These are phyloP conservation scores for Carex pumila DNA, from an alignment of 176 grass and related monocot genomes.

Conservation along the genomic window DNA sequence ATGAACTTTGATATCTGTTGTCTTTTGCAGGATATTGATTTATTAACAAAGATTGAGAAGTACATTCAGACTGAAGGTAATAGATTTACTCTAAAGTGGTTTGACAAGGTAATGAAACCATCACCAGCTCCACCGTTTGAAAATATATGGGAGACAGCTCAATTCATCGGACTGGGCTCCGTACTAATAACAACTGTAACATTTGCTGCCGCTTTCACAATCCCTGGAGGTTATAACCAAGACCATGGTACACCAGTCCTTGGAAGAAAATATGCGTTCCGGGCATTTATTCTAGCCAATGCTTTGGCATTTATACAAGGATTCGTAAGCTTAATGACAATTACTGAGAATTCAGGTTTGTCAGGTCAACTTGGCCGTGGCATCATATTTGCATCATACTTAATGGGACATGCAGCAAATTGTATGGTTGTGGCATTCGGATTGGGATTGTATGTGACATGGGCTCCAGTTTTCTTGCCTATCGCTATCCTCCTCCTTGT, in stretches of 20 bases:
- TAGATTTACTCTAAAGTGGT: neutral
- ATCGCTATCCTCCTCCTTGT: no score
- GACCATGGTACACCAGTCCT: neutral
- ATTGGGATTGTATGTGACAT: no score
- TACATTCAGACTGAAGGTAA: no score
- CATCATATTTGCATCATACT: no score
- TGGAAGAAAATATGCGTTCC: neutral
- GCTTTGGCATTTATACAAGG: neutral
- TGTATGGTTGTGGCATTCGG: no score
- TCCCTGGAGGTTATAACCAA: neutral
- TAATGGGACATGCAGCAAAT: no score
- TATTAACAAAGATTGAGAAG: no score
- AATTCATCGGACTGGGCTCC: neutral
- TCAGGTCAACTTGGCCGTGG: no score
- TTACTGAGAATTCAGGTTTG: neutral
- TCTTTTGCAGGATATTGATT: no score
- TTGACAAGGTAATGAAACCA: neutral
- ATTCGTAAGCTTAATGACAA: neutral
- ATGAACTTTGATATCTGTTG: no score
- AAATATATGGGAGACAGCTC: neutral
- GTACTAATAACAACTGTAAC: neutral
- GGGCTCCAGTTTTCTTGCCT: no score
- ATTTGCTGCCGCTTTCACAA: neutral
- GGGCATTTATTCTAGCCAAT: neutral
- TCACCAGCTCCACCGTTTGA: no score